Evolutionary conservation across 1,284 basidiomycete genomes (phyloP), one percentile per base, ranked within the genome.

Genomic region (Ustanciosporium gigantosporum): DNA sequence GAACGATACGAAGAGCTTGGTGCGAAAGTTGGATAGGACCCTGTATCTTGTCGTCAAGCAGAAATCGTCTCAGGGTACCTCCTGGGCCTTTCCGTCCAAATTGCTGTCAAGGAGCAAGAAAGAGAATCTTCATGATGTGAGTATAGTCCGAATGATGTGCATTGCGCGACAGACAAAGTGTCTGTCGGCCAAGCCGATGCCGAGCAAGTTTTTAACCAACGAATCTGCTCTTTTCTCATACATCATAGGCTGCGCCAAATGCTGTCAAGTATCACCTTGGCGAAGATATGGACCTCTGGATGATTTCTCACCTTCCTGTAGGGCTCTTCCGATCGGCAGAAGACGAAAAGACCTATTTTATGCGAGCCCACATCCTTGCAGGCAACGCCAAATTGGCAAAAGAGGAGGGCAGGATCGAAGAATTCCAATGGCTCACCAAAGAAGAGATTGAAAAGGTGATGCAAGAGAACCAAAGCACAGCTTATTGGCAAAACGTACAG

Each of bases 351-450:
- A 72, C 67, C 8, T 76, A 73, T 49, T 58, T 73, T 24, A 45
- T 76, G 32, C 56, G 61, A 9, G 73, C 48, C 16, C 74, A 70
- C 27, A 47, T 75, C 17, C 37, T 76, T 15, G 64, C 73, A 0
- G 74, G 74, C 9, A 49, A 69, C 17, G 56, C 70, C 20, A 35
- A 53, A 42, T 36, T 65, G 16, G 21, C 29, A 19, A 48, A 56
- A 13, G 36, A 20, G 4, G 36, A 49, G 32, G 25, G 61, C 78
- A 64, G 79, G 44, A 81, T 88, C 47, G 80, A 82, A 40, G 88
- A 90, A 68, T 91, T 90, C 80, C 89, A 88, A 17, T 93, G 90
- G 90, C 81, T 92, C 58, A 91, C 90, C 46, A 90, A 90, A 79
- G 84, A 91, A 76, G 90, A 93, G 81, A 86, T 92, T 41, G 80